Percentiles rank a stretch among this genome's conserved stretches.
phyloP scores from a whole-genome alignment of 768 basidiomycete genomes.

The Russula ochroleuca region DNA sequence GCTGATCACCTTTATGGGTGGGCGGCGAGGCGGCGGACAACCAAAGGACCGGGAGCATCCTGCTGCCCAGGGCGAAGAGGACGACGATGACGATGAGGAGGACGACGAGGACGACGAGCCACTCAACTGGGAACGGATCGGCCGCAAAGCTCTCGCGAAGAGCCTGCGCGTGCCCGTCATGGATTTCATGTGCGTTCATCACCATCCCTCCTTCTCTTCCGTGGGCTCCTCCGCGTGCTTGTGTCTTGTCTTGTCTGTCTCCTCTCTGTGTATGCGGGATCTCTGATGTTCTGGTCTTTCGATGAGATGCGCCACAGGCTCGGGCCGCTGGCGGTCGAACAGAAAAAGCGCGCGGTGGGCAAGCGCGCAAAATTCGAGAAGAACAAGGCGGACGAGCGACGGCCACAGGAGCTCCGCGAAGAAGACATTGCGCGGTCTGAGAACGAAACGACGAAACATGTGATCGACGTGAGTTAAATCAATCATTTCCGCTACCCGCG shows the following conservation, averaged over 20 bases:
- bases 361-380: slow-evolving; percentile 71
- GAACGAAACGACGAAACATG: slow-evolving; percentile 89
- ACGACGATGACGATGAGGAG: slow-evolving; percentile 41
- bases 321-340: slow-evolving; percentile 83
- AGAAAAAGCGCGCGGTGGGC: slow-evolving; percentile 61
- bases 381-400: slow-evolving; percentile 59
- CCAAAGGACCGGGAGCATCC: slow-evolving; percentile 31
- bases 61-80: slow-evolving; percentile 34
- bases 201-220: not conserved
- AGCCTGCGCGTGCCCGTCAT: slow-evolving; percentile 75
- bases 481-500: not conserved
- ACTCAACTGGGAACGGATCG: slow-evolving; percentile 83
- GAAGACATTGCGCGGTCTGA: slow-evolving; percentile 78
- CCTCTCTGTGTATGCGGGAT: not conserved
- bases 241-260: not conserved
- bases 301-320: slow-evolving; percentile 51
- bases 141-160: slow-evolving; percentile 75
- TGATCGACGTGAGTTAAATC: slow-evolving; percentile 51
- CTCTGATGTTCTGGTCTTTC: slow-evolving; percentile 23
- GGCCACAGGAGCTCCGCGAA: slow-evolving; percentile 77
- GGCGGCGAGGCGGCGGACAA: slow-evolving; percentile 45
- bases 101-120: slow-evolving; percentile 36
- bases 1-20: slow-evolving; percentile 73
- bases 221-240: not conserved
- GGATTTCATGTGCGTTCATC: slow-evolving; percentile 75